These are phyloP conservation scores for Potentilla sterilis DNA, from an alignment of 306 rosid genomes.

Conservation along the genomic window DNA sequence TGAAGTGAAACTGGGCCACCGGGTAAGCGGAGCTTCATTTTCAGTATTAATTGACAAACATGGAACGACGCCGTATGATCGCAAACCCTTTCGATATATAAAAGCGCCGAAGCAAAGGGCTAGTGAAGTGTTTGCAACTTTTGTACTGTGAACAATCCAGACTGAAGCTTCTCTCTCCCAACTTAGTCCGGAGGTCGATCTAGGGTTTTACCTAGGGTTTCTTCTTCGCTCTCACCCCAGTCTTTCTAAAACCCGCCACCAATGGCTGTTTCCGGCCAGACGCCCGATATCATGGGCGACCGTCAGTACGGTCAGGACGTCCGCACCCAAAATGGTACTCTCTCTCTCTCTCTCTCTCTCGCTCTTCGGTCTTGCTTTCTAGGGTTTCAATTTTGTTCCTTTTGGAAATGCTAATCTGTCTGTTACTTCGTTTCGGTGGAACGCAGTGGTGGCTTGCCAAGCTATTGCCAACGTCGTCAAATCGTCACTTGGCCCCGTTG, in stretches of 20 bases:
- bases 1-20: too few relatives aligned
- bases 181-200: slow-evolving; percentile 6
- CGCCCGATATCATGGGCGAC: slow-evolving; percentile 84
- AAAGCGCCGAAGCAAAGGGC: neutral
- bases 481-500: slow-evolving; percentile 93
- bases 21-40: too few relatives aligned
- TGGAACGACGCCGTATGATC: slow-evolving; percentile 24
- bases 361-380: neutral
- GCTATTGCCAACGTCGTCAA: slow-evolving; percentile 93
- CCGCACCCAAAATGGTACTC: slow-evolving; percentile 87
- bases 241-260: neutral
- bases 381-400: neutral
- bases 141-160: neutral
- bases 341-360: slow-evolving; percentile 1
- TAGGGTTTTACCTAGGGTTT: slow-evolving; percentile 32
- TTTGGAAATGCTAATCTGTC: neutral
- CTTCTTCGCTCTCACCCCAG: neutral
- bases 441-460: slow-evolving; percentile 77
- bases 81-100: slow-evolving; percentile 15
- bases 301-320: slow-evolving; percentile 94
- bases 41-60: too few relatives aligned
- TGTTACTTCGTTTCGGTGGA: slow-evolving; percentile 16
- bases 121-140: neutral
- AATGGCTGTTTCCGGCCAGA: slow-evolving; percentile 60
- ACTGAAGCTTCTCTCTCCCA: neutral